Evolutionary conservation across 2,329 filamentous ascomycete genomes (phyloP).

Genomic region (Hymenoscyphus salicellus): DNA sequence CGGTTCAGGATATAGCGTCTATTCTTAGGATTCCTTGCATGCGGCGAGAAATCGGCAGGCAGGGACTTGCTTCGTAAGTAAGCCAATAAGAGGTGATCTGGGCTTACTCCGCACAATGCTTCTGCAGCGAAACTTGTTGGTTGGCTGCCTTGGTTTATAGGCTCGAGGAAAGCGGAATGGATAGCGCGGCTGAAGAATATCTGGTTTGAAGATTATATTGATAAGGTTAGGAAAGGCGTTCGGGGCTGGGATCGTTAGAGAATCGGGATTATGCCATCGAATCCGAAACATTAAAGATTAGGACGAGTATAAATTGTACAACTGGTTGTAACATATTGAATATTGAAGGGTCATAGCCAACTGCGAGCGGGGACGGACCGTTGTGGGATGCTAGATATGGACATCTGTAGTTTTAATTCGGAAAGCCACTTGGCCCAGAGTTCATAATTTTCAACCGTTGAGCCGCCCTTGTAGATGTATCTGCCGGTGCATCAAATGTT

Average conservation of each 20-base stretch:
- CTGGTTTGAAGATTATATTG: background rate
- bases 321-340: background rate
- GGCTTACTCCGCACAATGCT: background rate
- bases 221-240: background rate
- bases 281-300: background rate
- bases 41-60: slow-evolving; percentile 6
- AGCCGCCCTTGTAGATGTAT: background rate
- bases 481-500: background rate
- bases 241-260: background rate
- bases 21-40: slow-evolving; percentile 7
- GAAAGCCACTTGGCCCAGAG: no score
- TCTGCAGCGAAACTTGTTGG: background rate
- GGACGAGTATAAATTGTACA: background rate
- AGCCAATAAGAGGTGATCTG: background rate
- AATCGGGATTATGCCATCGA: background rate
- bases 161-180: background rate
- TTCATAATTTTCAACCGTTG: no score
- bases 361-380: no score
- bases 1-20: background rate
- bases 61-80: background rate
- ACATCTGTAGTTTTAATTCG: background rate
- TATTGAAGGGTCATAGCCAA: no score
- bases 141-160: background rate
- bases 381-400: background rate
- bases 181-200: background rate